Percentiles rank a stretch among this genome's conserved stretches.
Evolutionary conservation across 352 stramenopile species (phyloP).

Genomic region (Blastocystis sp.): DNA sequence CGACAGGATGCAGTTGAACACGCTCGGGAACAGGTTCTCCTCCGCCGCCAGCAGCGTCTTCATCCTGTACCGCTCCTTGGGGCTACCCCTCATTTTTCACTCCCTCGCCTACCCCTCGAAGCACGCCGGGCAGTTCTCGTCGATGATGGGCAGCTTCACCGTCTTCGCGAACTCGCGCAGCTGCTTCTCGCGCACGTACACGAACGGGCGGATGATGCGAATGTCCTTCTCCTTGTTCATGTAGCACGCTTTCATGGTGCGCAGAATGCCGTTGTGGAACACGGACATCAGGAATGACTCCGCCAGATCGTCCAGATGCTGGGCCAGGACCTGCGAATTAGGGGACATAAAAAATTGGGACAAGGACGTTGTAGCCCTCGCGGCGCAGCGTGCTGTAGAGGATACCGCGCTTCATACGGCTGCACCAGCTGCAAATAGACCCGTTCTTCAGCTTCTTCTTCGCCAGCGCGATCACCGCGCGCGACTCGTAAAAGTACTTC

Average conservation of each 20-base stretch:
- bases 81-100: constrained; percentile 4
- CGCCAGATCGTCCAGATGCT: constrained; percentile 94
- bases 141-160: constrained; percentile 89
- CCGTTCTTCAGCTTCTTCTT: constrained; percentile 80
- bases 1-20: constrained; percentile 74
- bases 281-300: constrained; percentile 97
- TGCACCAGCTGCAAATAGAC: constrained; percentile 91
- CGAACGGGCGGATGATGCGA: constrained; percentile 88
- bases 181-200: constrained; percentile 88
- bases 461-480: constrained; percentile 85
- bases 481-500: constrained; percentile 88
- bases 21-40: constrained; percentile 85
- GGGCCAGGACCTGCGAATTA: constrained; percentile 82
- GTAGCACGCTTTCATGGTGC: constrained; percentile 98
- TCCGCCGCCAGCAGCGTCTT: constrained; percentile 93
- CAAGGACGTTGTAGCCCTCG: constrained; percentile 86
- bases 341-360: not conserved
- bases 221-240: constrained; percentile 89
- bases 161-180: constrained; percentile 85
- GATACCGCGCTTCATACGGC: constrained; percentile 92
- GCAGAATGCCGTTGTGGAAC: constrained; percentile 94
- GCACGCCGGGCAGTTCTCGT: constrained; percentile 97
- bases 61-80: constrained; percentile 87
- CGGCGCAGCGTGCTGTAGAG: constrained; percentile 89
- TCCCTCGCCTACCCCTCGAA: constrained; percentile 83